A percentile compares a stretch with the other conserved stretches of the same genome.
Evolutionary conservation across 768 basidiomycete genomes (phyloP).

Genomic region (Butyriboletus loyo): DNA sequence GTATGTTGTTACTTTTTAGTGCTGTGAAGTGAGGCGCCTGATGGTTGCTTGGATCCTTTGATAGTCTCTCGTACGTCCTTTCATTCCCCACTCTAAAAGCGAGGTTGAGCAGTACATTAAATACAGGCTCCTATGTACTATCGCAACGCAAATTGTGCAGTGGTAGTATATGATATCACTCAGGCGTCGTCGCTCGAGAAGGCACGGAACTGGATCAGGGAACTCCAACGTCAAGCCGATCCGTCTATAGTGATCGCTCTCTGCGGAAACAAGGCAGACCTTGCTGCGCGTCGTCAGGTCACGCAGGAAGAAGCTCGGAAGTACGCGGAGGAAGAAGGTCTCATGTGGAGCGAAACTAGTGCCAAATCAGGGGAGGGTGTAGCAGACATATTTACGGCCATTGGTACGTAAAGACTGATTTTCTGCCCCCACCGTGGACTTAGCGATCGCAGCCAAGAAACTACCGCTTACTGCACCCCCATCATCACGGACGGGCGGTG

Average conservation of each 20-base stretch:
- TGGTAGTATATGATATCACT: slow-evolving; percentile 96
- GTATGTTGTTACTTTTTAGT: slow-evolving; percentile 33
- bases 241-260: slow-evolving; percentile 95
- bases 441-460: slow-evolving; percentile 65
- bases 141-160: slow-evolving; percentile 90
- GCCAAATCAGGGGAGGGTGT: slow-evolving; percentile 90
- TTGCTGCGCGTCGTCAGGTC: slow-evolving; percentile 81
- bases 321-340: slow-evolving; percentile 87
- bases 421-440: neutral
- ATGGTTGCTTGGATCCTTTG: neutral
- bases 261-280: slow-evolving; percentile 93
- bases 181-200: slow-evolving; percentile 89
- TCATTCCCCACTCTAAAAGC: neutral
- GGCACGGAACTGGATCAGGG: slow-evolving; percentile 93
- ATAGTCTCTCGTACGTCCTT: slow-evolving; percentile 46
- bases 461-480: slow-evolving; percentile 79
- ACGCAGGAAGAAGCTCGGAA: slow-evolving; percentile 87
- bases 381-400: slow-evolving; percentile 78
- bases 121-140: slow-evolving; percentile 92
- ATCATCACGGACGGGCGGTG: slow-evolving; percentile 52
- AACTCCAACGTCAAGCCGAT: slow-evolving; percentile 96
- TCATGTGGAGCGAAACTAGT: slow-evolving; percentile 91
- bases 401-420: slow-evolving; percentile 52
- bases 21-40: neutral
- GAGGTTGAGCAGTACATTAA: slow-evolving; percentile 2